Conservation (phyloP, 495 filamentous ascomycete genomes). For the Podospora didyma region DNA sequence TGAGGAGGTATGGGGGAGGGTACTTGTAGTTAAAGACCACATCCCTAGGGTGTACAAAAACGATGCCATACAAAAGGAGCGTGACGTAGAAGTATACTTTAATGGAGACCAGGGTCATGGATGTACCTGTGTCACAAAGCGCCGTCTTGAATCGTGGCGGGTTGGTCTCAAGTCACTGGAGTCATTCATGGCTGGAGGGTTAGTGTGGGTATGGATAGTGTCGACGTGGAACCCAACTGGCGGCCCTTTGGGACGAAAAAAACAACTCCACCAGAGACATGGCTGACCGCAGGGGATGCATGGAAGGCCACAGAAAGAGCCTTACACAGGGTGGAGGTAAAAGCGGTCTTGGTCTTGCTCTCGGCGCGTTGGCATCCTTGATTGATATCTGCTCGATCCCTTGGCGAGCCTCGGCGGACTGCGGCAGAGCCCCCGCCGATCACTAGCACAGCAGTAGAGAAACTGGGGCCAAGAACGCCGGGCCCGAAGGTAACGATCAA, state of each 20-base stretch:
- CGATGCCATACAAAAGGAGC: not conserved
- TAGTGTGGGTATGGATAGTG: conserved; percentile 11
- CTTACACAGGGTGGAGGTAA: conserved; percentile 21
- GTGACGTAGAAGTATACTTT: conserved; percentile 16
- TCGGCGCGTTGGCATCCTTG: conserved; percentile 26
- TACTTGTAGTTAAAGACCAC: not conserved
- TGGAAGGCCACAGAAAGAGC: conserved; percentile 24
- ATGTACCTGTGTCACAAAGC: conserved; percentile 5
- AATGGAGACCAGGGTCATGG: conserved; percentile 6
- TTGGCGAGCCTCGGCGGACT: conserved; percentile 24
- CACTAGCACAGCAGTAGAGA: conserved; percentile 17
- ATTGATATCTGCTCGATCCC: conserved; percentile 24
- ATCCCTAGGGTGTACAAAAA: not conserved
- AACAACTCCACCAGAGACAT: conserved; percentile 14
- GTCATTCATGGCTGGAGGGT: conserved; percentile 7
- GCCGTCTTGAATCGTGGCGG: conserved; percentile 11
- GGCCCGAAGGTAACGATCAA: conserved; percentile 17
- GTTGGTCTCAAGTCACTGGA: conserved; percentile 10
- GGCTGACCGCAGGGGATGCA: conserved; percentile 6
- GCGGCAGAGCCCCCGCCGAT: conserved; percentile 27
- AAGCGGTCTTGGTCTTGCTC: conserved; percentile 18
- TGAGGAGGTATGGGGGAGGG: not conserved
- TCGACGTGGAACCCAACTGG: conserved; percentile 10
- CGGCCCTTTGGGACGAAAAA: conserved; percentile 7
- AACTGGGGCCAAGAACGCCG: conserved; percentile 22